A percentile compares a stretch with the other conserved stretches of the same genome.
Evolutionary conservation across 805 yeast genomes (phyloP).

Genomic region (Metahyphopichia silvanorum): DNA sequence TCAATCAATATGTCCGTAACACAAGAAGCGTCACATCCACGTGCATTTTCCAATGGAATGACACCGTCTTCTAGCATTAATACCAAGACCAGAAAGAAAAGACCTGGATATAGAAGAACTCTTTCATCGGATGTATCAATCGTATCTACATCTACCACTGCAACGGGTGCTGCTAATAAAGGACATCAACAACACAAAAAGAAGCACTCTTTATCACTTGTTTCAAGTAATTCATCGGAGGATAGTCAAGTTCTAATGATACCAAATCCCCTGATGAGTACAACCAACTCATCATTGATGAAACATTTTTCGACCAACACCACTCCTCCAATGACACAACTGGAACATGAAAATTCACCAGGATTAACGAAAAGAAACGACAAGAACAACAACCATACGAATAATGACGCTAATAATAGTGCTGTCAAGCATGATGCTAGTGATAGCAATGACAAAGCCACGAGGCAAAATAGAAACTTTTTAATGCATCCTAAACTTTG

Average conservation of each 20-base stretch:
- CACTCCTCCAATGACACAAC: not conserved
- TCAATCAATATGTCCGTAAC: constrained; percentile 34
- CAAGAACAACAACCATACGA: too few relatives aligned
- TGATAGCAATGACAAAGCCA: not conserved
- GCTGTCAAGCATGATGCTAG: not conserved
- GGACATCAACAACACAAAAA: constrained; percentile 13
- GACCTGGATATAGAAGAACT: constrained; percentile 31
- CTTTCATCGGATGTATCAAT: constrained; percentile 36
- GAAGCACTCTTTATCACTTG: constrained; percentile 27
- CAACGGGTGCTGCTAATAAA: constrained; percentile 10
- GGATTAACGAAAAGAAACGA: not conserved
- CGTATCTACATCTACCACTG: constrained; percentile 24
- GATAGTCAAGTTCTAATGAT: constrained; percentile 18
- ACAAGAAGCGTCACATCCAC: constrained; percentile 15
- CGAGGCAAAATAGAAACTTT: not conserved
- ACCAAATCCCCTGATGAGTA: not conserved
- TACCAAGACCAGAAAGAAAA: constrained; percentile 8
- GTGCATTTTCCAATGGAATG: constrained; percentile 9
- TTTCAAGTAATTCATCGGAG: constrained; percentile 37
- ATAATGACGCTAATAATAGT: not conserved
- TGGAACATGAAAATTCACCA: not conserved
- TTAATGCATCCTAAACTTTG: too few relatives aligned
- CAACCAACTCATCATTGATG: too few relatives aligned
- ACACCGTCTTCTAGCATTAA: constrained; percentile 9
- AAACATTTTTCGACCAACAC: too few relatives aligned